Evolutionary conservation across 2,329 filamentous ascomycete genomes (phyloP).

Genomic region (Gremmenia infestans): DNA sequence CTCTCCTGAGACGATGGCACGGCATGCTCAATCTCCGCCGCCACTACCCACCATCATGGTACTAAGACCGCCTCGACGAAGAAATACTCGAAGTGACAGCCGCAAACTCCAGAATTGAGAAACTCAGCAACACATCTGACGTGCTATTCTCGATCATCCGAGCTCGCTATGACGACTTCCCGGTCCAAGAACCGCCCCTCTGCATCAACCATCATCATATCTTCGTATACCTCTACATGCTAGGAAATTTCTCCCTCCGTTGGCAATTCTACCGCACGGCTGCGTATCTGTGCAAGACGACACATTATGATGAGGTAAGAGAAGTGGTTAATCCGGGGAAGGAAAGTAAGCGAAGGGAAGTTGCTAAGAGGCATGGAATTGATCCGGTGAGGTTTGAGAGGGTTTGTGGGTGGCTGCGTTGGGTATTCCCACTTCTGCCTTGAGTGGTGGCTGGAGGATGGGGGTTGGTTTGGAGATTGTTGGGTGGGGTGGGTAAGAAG

Average conservation of each 20-base stretch:
- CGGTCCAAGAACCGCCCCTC: conserved; percentile 20
- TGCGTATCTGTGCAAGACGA: conserved; percentile 27
- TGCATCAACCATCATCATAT: conserved; percentile 1
- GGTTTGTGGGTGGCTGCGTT: conserved; percentile 26
- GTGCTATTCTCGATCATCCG: conserved; percentile 35
- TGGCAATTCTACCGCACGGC: conserved; percentile 33
- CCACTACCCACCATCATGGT: conserved; percentile 32
- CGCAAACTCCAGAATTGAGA: conserved; percentile 27
- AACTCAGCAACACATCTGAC: conserved; percentile 35
- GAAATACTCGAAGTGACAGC: conserved; percentile 30
- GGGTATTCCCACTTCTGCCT: conserved; percentile 34
- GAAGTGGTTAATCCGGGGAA: conserved; percentile 37
- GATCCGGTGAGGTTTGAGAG: conserved; percentile 28
- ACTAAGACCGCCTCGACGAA: conserved; percentile 22
- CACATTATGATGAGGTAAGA: conserved; percentile 21
- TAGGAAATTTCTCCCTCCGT: conserved; percentile 34
- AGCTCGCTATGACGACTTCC: conserved; percentile 33
- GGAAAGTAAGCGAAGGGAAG: conserved; percentile 29
- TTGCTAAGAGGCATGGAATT: conserved; percentile 32
- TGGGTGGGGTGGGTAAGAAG: too few species aligned
- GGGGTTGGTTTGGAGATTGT: too few species aligned
- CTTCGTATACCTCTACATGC: conserved; percentile 33
- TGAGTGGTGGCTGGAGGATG: background rate
- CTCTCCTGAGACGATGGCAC: conserved; percentile 16
- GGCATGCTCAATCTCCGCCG: conserved; percentile 27